phyloP scores from a whole-genome alignment of 2,329 filamentous ascomycete species.

The Furcasterigmium sp. region DNA sequence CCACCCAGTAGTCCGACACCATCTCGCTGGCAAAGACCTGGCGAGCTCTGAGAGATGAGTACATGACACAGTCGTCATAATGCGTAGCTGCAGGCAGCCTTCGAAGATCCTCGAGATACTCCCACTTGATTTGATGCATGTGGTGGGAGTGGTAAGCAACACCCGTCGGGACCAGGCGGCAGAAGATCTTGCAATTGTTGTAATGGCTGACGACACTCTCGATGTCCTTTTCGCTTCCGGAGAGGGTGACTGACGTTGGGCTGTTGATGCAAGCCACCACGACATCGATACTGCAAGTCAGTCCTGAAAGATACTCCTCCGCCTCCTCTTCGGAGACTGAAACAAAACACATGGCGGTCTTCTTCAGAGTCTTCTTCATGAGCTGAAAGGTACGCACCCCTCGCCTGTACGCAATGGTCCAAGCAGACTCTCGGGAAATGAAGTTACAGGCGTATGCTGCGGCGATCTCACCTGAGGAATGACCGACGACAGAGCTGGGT shows the following conservation, averaged over 20 bases:
- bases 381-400: conserved; percentile 28
- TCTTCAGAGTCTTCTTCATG: conserved; percentile 15
- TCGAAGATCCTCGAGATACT: conserved; percentile 20
- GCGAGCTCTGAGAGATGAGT: conserved; percentile 35
- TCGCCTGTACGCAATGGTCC: conserved; percentile 35
- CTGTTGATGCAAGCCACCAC: conserved; percentile 40
- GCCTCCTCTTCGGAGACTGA: conserved; percentile 24
- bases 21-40: neutral
- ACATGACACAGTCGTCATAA: conserved; percentile 21
- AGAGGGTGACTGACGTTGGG: conserved; percentile 36
- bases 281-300: conserved; percentile 12
- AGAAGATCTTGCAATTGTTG: conserved; percentile 22
- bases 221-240: conserved; percentile 28
- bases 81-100: neutral
- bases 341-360: conserved; percentile 36
- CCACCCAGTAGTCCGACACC: conserved; percentile 35
- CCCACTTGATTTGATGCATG: conserved; percentile 30
- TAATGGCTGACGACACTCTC: conserved; percentile 24
- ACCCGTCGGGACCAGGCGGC: conserved; percentile 28
- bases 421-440: conserved; percentile 30
- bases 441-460: conserved; percentile 34
- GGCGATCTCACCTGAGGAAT: conserved; percentile 42
- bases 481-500: conserved; percentile 31
- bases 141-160: conserved; percentile 40
- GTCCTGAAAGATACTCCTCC: conserved; percentile 18